Evolutionary conservation across 768 basidiomycete genomes (phyloP).

Genomic region (Paxillus involutus): DNA sequence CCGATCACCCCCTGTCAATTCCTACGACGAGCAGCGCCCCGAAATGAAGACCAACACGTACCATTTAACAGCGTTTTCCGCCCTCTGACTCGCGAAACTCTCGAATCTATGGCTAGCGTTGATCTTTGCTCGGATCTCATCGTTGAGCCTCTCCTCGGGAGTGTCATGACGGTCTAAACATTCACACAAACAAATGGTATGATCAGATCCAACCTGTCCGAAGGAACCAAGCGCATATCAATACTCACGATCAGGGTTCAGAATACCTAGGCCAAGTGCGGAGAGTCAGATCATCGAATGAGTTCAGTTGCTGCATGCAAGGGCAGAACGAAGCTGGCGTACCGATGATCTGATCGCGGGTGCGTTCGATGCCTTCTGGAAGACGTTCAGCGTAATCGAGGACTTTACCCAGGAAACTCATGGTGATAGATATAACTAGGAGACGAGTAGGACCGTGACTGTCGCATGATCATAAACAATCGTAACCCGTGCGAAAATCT

Average conservation of each 20-base stretch:
- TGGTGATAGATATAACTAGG: constrained; percentile 15
- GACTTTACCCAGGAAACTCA: constrained; percentile 43
- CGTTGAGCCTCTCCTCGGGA: constrained; percentile 67
- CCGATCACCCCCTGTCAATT: constrained; percentile 1
- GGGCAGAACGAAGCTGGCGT: background rate
- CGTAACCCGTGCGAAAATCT: background rate
- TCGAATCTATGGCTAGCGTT: constrained; percentile 77
- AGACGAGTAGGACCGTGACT: background rate
- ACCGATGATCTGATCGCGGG: constrained; percentile 39
- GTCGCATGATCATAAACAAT: too few species aligned
- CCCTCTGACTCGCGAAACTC: constrained; percentile 77
- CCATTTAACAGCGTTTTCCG: constrained; percentile 82
- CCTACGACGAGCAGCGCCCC: too few species aligned
- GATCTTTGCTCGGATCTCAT: constrained; percentile 74
- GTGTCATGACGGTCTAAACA: constrained; percentile 66
- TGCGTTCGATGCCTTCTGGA: constrained; percentile 37
- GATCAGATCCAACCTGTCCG: background rate
- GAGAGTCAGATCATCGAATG: background rate
- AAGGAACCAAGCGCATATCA: background rate
- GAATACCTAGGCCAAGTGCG: constrained; percentile 23
- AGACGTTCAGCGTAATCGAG: constrained; percentile 34
- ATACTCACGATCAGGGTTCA: constrained; percentile 35
- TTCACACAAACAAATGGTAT: background rate
- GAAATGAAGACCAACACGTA: constrained; percentile 26
- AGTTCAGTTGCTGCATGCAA: background rate